A percentile compares a stretch with the other conserved stretches of the same genome.
Evolutionary conservation across 345 rosid genomes (phyloP).

Genomic region (Sonneratia alba): DNA sequence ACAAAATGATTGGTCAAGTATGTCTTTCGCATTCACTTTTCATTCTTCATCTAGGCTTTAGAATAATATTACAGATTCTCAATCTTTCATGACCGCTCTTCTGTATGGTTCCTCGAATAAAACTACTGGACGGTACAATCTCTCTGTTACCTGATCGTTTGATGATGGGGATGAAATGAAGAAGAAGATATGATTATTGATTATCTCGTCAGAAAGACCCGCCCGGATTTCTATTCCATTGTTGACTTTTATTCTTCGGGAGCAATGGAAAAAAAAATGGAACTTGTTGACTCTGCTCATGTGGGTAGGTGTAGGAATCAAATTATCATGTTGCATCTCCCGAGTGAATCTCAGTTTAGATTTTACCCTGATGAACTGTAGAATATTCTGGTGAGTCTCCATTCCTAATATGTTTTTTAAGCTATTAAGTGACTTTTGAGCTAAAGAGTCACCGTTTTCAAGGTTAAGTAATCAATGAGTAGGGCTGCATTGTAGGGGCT

Average conservation of each 20-base stretch:
- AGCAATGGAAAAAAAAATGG: not conserved
- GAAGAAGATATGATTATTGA: not conserved
- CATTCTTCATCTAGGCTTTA: not conserved
- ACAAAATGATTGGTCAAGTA: conserved; percentile 95
- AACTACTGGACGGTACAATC: not conserved
- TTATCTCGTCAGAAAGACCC: not conserved
- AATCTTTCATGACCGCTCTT: not conserved
- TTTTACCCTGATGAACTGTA: not conserved
- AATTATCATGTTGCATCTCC: not conserved
- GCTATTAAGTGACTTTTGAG: not conserved
- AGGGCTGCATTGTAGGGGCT: not conserved
- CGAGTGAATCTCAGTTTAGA: not conserved
- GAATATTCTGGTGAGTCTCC: not conserved
- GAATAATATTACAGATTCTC: not conserved
- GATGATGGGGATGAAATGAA: not conserved
- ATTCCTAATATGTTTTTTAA: not conserved
- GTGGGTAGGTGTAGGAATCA: not conserved
- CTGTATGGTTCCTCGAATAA: not conserved
- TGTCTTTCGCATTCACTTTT: not conserved
- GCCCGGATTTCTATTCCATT: not conserved
- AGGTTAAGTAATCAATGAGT: not conserved
- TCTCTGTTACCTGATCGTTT: not conserved
- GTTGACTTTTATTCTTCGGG: not conserved
- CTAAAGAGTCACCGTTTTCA: not conserved
- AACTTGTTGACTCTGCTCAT: not conserved